phyloP scores from a whole-genome alignment of 495 filamentous ascomycete genomes.

The Lasiosphaeria miniovina region DNA sequence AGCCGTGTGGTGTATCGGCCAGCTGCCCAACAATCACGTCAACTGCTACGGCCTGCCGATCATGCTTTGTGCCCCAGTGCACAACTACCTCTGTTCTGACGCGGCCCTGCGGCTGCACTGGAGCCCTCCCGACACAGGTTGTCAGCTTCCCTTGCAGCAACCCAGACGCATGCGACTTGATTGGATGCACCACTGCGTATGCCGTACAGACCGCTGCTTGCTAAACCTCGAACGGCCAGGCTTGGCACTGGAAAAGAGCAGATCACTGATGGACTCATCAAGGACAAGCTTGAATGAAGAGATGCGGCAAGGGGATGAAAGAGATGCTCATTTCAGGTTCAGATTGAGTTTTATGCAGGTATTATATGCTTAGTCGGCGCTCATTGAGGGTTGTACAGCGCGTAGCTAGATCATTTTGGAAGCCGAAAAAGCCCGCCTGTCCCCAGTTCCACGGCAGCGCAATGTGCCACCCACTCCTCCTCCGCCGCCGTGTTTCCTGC shows the following conservation, averaged over 20 bases:
- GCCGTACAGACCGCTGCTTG: conserved; percentile 22
- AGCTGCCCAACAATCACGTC: conserved; percentile 26
- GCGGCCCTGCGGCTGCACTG: conserved; percentile 24
- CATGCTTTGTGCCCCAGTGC: conserved; percentile 30
- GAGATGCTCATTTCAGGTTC: no score
- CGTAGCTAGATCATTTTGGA: no score
- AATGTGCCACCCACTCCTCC: no score
- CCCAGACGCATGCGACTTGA: conserved; percentile 24
- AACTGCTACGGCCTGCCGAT: conserved; percentile 28
- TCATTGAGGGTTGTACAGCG: no score
- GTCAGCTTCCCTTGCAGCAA: conserved; percentile 27
- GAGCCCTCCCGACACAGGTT: conserved; percentile 21
- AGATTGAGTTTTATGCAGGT: no score
- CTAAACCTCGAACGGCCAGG: conserved; percentile 3
- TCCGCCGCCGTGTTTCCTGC: no score
- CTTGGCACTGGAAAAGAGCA: not conserved
- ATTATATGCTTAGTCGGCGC: no score
- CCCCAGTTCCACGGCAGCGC: no score
- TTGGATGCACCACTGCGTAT: conserved; percentile 34
- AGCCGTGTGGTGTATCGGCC: conserved; percentile 7
- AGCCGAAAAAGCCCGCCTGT: no score
- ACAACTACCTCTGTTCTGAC: conserved; percentile 25
- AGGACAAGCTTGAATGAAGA: not conserved
- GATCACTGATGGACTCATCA: not conserved
- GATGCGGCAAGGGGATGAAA: no score